A percentile compares a stretch with the other conserved stretches of the same genome.
These are phyloP conservation scores for Chlorella variabilis DNA, from an alignment of 163 green algal genomes.

Conservation along the genomic window DNA sequence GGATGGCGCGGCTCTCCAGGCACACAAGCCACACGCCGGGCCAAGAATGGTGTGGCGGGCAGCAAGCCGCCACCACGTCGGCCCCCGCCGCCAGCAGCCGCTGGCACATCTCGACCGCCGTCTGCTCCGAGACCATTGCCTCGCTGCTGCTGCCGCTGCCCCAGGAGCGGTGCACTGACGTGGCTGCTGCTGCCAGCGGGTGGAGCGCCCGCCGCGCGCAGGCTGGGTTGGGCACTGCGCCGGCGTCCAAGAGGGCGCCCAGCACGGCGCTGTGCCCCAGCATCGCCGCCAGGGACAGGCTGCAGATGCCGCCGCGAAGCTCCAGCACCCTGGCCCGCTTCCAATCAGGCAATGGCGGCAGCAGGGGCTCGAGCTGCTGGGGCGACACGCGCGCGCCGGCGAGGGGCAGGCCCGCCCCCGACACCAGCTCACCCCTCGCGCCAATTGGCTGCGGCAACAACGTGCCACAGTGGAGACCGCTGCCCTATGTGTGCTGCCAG, in stretches of 20 bases:
- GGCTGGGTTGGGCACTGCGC: neutral
- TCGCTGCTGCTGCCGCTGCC: neutral
- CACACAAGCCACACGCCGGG: neutral
- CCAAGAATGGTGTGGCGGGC: neutral
- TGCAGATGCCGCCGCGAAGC: neutral
- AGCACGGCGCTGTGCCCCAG: constrained; percentile 5
- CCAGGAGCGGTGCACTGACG: neutral
- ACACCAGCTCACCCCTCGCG: neutral
- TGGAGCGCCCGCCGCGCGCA: neutral
- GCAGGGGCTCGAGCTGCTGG: too few species aligned
- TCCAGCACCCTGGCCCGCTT: neutral
- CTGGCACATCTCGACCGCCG: neutral
- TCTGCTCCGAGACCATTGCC: neutral
- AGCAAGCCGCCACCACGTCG: neutral
- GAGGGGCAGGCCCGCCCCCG: too few species aligned
- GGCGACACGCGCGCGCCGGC: too few species aligned
- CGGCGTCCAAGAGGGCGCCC: constrained; percentile 11
- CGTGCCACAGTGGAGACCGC: neutral
- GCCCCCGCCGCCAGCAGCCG: constrained; percentile 9
- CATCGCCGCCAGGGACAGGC: neutral
- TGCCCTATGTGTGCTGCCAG: too few species aligned
- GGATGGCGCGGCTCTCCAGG: neutral
- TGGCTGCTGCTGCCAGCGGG: constrained; percentile 16
- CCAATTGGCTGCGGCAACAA: neutral
- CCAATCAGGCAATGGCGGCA: neutral